A percentile compares a stretch with the other conserved stretches of the same genome.
Evolutionary conservation across 495 filamentous ascomycete species (phyloP).

Genomic region (Apodospora peruviana): DNA sequence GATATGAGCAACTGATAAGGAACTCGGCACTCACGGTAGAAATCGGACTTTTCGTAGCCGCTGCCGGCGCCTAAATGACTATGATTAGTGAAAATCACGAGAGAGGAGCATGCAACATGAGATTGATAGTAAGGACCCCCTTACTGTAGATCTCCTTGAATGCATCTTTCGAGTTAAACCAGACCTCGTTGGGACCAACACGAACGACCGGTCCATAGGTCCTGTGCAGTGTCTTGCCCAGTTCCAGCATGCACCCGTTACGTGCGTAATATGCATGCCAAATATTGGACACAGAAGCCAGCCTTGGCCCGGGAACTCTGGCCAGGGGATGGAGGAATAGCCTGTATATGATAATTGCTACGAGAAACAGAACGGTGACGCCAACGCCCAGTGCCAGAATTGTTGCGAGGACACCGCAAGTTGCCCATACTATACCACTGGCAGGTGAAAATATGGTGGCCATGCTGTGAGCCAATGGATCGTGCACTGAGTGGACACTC

Average conservation of each 20-base stretch:
- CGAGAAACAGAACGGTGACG: too few species aligned
- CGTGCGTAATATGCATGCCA: slow-evolving; percentile 31
- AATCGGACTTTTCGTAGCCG: slow-evolving; percentile 30
- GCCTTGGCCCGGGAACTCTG: slow-evolving; percentile 26
- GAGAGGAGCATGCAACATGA: too few species aligned
- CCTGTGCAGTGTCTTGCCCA: slow-evolving; percentile 37
- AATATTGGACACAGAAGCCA: slow-evolving; percentile 32
- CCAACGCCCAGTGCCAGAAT: too few species aligned
- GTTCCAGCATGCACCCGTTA: slow-evolving; percentile 21
- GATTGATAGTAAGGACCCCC: not conserved
- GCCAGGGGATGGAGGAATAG: slow-evolving; percentile 29
- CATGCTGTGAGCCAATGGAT: too few species aligned
- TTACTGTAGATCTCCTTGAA: slow-evolving; percentile 40
- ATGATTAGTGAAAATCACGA: too few species aligned
- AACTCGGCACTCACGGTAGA: slow-evolving; percentile 26
- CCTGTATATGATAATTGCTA: slow-evolving; percentile 11
- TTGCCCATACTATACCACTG: too few species aligned
- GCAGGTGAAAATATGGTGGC: too few species aligned
- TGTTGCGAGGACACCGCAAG: too few species aligned
- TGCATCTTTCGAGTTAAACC: slow-evolving; percentile 37
- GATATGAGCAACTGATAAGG: not conserved
- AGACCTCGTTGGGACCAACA: slow-evolving; percentile 51
- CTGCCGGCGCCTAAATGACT: slow-evolving; percentile 19
- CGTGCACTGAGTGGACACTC: too few species aligned
- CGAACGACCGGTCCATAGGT: slow-evolving; percentile 51